Conservation (phyloP, 2,329 filamentous ascomycete species). For the Colletotrichum camelliae region DNA sequence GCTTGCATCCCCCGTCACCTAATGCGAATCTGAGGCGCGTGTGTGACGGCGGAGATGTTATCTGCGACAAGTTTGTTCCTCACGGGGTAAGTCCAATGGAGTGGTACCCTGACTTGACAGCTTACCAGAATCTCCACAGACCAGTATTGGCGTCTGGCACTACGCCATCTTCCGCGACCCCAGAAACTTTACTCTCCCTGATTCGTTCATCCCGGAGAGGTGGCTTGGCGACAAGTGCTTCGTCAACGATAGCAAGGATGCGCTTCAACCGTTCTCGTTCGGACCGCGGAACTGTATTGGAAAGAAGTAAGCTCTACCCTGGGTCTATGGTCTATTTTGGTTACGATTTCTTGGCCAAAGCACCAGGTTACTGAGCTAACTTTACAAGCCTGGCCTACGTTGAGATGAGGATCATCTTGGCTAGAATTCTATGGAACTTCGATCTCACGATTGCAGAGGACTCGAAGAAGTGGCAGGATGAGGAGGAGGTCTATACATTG, state of each 20-base stretch:
- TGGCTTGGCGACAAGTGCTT: slow-evolving; percentile 32
- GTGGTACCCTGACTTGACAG: background rate
- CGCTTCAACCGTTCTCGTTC: slow-evolving; percentile 30
- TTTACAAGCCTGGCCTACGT: background rate
- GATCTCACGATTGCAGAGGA: slow-evolving; percentile 45
- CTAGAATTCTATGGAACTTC: slow-evolving; percentile 45
- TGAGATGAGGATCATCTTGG: background rate
- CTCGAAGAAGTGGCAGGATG: slow-evolving; percentile 37
- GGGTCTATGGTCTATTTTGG: background rate
- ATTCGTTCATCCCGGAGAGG: slow-evolving; percentile 29
- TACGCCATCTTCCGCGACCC: background rate
- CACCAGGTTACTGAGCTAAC: background rate
- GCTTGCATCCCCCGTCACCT: slow-evolving; percentile 36
- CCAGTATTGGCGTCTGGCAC: background rate
- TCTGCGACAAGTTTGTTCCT: slow-evolving; percentile 35
- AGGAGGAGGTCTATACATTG: slow-evolving; percentile 27
- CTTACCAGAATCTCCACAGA: background rate
- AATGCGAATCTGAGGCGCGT: slow-evolving; percentile 30
- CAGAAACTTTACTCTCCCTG: background rate
- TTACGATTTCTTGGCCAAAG: background rate
- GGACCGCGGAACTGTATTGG: slow-evolving; percentile 36
- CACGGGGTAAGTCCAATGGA: slow-evolving; percentile 33
- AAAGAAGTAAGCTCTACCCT: slow-evolving; percentile 30
- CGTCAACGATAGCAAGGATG: slow-evolving; percentile 24
- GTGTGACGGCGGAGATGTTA: slow-evolving; percentile 32